Evolutionary conservation across 192 early-diverging fungal species (phyloP).

Genomic region (Diversispora epigaea): DNA sequence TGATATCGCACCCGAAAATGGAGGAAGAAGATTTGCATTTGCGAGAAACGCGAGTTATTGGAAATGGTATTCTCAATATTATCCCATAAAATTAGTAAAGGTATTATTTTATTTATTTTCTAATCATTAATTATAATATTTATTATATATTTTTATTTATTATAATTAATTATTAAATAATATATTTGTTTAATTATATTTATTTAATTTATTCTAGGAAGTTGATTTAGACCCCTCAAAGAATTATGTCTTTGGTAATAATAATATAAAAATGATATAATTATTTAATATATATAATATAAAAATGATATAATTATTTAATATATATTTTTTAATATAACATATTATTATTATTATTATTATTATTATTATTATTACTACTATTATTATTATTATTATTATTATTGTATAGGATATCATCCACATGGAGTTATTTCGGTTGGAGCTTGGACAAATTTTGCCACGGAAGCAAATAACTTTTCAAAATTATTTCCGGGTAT

Average conservation of each 20-base stretch:
- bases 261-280: not conserved
- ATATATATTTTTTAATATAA: not conserved
- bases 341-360: not conserved
- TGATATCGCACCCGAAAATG: constrained; percentile 77
- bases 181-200: not conserved
- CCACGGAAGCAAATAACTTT: constrained; percentile 76
- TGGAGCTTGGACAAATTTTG: constrained; percentile 81
- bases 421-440: constrained; percentile 89
- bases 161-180: too few relatives aligned
- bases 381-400: not conserved
- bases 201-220: constrained; percentile 48
- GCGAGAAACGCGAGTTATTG: constrained; percentile 61
- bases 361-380: not conserved
- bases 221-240: constrained; percentile 76
- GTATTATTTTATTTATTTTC: constrained; percentile 31
- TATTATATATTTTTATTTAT: too few relatives aligned
- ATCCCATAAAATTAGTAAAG: constrained; percentile 76
- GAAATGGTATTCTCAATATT: constrained; percentile 78
- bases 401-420: constrained; percentile 65
- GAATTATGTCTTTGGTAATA: constrained; percentile 82
- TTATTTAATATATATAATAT: not conserved
- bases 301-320: not conserved
- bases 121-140: not conserved
- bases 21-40: constrained; percentile 62
- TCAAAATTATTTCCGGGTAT: constrained; percentile 78